Evolutionary conservation across 1,139 yeast species (phyloP).

Genomic region (Blastobotrys elegans): DNA sequence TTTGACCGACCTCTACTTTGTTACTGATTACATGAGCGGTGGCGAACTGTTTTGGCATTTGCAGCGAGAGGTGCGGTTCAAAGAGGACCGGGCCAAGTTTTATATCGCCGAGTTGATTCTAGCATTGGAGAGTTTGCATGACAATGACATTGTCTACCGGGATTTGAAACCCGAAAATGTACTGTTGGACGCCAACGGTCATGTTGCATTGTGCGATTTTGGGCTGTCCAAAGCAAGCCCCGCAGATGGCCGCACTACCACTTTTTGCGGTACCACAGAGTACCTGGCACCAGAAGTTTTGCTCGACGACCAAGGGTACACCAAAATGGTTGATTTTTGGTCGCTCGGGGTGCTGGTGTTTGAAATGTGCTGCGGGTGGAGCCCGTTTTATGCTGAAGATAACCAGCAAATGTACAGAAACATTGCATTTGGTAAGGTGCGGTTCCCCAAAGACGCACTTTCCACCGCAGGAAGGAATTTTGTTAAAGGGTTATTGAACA

Average conservation of each 20-base stretch:
- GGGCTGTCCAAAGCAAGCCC: slow-evolving; percentile 93
- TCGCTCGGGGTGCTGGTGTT: slow-evolving; percentile 87
- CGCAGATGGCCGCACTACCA: slow-evolving; percentile 87
- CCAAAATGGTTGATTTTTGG: slow-evolving; percentile 97
- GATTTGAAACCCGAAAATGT: slow-evolving; percentile 95
- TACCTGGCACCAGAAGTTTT: slow-evolving; percentile 92
- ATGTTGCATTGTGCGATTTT: slow-evolving; percentile 93
- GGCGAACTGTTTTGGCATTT: slow-evolving; percentile 98
- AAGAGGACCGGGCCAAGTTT: slow-evolving; percentile 90
- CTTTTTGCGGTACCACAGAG: slow-evolving; percentile 97
- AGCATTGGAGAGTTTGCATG: slow-evolving; percentile 88
- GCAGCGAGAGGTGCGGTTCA: slow-evolving; percentile 90
- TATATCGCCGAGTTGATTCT: slow-evolving; percentile 92
- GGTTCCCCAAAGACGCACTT: slow-evolving; percentile 92
- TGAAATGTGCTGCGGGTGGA: slow-evolving; percentile 99
- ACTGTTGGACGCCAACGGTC: slow-evolving; percentile 91
- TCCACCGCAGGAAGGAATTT: slow-evolving; percentile 90
- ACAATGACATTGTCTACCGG: slow-evolving; percentile 88
- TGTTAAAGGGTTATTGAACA: slow-evolving; percentile 87
- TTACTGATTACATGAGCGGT: slow-evolving; percentile 97
- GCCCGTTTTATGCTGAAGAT: slow-evolving; percentile 97
- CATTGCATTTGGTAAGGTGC: slow-evolving; percentile 95
- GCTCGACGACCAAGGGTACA: slow-evolving; percentile 90
- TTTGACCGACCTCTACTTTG: slow-evolving; percentile 82
- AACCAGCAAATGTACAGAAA: slow-evolving; percentile 98